Conservation (phyloP, 2,329 filamentous ascomycete genomes). For the Trichoderma sp. region DNA sequence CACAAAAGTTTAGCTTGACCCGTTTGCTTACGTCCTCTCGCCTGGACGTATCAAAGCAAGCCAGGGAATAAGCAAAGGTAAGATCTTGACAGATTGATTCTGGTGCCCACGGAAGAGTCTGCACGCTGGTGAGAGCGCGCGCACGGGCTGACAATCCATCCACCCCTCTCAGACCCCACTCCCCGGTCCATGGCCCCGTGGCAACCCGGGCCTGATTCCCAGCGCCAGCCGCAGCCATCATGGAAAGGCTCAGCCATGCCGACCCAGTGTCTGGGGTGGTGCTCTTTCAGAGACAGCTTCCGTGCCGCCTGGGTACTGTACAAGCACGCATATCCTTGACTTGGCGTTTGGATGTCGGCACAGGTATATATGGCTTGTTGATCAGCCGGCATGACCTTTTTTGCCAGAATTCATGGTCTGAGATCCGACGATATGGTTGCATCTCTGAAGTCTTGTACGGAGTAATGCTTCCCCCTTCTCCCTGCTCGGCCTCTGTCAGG, state of each 20-base stretch:
- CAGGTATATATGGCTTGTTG: conserved; percentile 22
- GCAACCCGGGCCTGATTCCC: conserved; percentile 21
- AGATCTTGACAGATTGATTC: conserved; percentile 19
- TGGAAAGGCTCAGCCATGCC: conserved; percentile 38
- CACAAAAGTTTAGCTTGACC: neutral
- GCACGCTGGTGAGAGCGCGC: conserved; percentile 13
- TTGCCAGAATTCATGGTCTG: neutral
- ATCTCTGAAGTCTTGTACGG: neutral
- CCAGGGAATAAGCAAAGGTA: conserved; percentile 12
- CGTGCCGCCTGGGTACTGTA: neutral
- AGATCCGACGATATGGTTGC: neutral
- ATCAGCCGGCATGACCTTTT: conserved; percentile 27
- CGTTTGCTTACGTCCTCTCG: conserved; percentile 3
- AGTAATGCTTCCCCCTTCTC: neutral
- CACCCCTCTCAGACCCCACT: conserved; percentile 14
- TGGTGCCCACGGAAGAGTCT: conserved; percentile 5
- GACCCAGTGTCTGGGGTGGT: conserved; percentile 37
- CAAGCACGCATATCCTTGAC: neutral
- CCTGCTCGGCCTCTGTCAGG: neutral
- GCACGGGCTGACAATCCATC: conserved; percentile 15
- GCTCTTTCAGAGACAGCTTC: conserved; percentile 26
- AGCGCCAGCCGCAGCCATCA: conserved; percentile 34
- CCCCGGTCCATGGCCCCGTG: conserved; percentile 20
- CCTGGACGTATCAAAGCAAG: neutral
- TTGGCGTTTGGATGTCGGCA: conserved; percentile 21